Evolutionary conservation across 1,139 yeast genomes (phyloP).

Genomic region (Pneumocystis oryctolagi): DNA sequence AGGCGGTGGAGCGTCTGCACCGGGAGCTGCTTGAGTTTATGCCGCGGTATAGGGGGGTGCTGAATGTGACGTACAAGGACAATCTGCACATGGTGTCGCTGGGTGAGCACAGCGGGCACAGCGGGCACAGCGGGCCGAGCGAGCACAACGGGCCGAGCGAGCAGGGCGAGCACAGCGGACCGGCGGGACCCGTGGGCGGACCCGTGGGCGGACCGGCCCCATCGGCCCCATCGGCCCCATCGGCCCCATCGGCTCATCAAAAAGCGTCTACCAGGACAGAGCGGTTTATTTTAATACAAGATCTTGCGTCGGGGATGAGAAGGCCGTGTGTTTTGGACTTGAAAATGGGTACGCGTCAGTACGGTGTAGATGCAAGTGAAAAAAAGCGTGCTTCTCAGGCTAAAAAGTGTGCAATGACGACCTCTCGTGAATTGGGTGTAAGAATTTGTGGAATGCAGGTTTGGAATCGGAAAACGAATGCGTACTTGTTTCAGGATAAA

Average conservation of each 20-base stretch:
- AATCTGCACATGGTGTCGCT: conserved; percentile 8
- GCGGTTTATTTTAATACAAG: conserved; percentile 78
- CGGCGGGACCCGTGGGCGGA: too few species aligned
- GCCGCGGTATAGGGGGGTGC: conserved; percentile 89
- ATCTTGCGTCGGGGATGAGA: conserved; percentile 65
- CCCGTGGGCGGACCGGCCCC: too few species aligned
- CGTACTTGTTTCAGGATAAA: conserved; percentile 62
- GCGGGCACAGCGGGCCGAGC: too few species aligned
- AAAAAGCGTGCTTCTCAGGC: conserved; percentile 69
- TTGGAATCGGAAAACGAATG: conserved; percentile 39
- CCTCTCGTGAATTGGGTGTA: conserved; percentile 72
- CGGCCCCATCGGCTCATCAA: too few species aligned
- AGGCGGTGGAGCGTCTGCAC: conserved; percentile 63
- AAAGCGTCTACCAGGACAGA: conserved; percentile 35
- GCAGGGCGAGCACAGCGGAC: too few species aligned
- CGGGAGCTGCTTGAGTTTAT: conserved; percentile 64
- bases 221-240: too few species aligned
- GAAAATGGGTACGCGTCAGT: conserved; percentile 97
- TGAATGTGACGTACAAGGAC: conserved; percentile 69
- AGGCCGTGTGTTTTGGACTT: conserved; percentile 86
- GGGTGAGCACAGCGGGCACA: too few species aligned
- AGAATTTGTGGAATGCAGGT: conserved; percentile 79
- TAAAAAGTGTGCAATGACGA: conserved; percentile 64
- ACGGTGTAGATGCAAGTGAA: conserved; percentile 77
- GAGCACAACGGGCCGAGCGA: too few species aligned